Evolutionary conservation across 2,329 filamentous ascomycete genomes (phyloP).

Genomic region (Calonectria montana): DNA sequence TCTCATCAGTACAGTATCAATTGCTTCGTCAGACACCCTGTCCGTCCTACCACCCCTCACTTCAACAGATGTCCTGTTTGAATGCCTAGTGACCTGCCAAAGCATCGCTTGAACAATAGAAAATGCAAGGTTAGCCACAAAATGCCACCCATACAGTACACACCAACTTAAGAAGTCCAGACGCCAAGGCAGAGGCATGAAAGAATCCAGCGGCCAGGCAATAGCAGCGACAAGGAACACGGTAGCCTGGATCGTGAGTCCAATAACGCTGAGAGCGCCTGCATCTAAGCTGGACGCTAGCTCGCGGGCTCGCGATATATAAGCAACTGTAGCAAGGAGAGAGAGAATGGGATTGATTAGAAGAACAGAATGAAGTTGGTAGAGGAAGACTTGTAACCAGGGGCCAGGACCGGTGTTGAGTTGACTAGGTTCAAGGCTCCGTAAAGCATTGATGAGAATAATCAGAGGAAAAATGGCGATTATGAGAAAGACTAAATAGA

Average conservation of each 20-base stretch:
- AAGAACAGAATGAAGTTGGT: not conserved
- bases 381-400: not conserved
- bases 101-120: not conserved
- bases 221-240: not conserved
- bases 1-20: not conserved
- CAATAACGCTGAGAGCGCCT: not conserved
- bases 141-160: not conserved
- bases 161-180: not conserved
- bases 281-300: not conserved
- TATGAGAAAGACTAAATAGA: not conserved
- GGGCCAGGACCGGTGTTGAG: not conserved
- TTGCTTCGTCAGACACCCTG: not conserved
- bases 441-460: not conserved
- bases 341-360: not conserved
- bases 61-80: not conserved
- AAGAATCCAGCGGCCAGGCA: not conserved
- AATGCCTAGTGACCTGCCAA: not conserved
- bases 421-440: not conserved
- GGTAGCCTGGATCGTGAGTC: not conserved
- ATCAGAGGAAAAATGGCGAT: not conserved
- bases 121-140: not conserved
- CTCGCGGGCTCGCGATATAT: not conserved
- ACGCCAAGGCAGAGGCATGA: not conserved
- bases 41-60: not conserved
- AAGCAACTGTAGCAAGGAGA: not conserved